A percentile compares a stretch with the other conserved stretches of the same genome.
Evolutionary conservation across 2,329 filamentous ascomycete genomes (phyloP).

Genomic region (Colletotrichum melonis): DNA sequence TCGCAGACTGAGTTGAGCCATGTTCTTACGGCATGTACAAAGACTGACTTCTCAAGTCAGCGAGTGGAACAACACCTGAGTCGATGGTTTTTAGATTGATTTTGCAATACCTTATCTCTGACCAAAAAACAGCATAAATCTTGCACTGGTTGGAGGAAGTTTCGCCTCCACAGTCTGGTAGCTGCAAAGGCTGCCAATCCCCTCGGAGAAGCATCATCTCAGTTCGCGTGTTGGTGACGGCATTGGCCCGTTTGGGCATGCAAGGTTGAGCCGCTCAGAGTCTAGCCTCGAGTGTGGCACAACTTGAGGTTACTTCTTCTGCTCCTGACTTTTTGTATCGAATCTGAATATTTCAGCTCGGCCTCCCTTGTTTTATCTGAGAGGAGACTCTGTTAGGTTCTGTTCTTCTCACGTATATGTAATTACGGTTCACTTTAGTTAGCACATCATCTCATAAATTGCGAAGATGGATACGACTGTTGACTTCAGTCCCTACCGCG

Average conservation of each 20-base stretch:
- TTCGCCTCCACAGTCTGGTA: background rate
- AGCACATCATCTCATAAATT: background rate
- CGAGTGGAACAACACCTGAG: background rate
- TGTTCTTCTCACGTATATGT: background rate
- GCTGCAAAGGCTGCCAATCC: background rate
- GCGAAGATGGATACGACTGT: constrained; percentile 47
- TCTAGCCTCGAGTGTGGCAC: background rate
- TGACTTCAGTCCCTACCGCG: constrained; percentile 67
- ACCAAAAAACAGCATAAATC: background rate
- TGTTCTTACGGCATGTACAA: background rate
- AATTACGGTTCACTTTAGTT: background rate
- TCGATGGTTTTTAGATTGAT: background rate
- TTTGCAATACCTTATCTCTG: background rate
- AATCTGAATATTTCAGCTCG: background rate
- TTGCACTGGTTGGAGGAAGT: background rate
- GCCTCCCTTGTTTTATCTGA: too few relatives aligned
- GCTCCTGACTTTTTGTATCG: background rate
- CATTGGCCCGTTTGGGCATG: constrained; percentile 14
- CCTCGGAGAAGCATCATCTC: constrained; percentile 37
- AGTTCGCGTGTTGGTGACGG: constrained; percentile 29
- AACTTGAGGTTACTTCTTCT: background rate
- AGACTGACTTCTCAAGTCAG: background rate
- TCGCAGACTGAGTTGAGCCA: background rate
- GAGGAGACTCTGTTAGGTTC: background rate
- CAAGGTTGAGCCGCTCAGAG: constrained; percentile 1